phyloP scores from a whole-genome alignment of 2,329 filamentous ascomycete genomes.

The Stagonosporopsis vannaccii region DNA sequence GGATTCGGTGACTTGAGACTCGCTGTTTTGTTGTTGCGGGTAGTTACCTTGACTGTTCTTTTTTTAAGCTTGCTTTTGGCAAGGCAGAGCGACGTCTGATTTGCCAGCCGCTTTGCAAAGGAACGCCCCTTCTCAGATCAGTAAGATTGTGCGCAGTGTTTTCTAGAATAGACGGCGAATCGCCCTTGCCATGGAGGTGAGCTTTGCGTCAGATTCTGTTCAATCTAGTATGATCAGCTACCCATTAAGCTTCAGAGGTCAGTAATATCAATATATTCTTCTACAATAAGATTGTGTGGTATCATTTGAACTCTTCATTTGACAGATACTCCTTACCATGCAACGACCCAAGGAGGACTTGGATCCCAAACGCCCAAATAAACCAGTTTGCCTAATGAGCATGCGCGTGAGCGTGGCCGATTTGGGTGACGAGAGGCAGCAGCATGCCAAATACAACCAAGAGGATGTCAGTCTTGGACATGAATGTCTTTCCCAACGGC shows the following conservation, averaged over 20 bases:
- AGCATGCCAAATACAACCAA: constrained; percentile 77
- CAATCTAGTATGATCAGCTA: not conserved
- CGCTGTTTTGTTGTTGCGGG: not conserved
- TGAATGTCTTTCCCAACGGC: constrained; percentile 60
- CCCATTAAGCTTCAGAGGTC: not conserved
- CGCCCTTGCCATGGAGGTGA: not conserved
- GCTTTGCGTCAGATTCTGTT: not conserved
- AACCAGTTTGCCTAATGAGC: constrained; percentile 51
- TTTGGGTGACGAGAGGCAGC: constrained; percentile 76
- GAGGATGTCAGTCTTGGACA: constrained; percentile 62
- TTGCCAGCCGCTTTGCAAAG: not conserved
- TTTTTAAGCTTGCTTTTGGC: constrained; percentile 5
- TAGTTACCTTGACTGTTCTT: constrained; percentile 1
- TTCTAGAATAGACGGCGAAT: not conserved
- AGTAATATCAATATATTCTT: constrained; percentile 7
- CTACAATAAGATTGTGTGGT: constrained; percentile 15
- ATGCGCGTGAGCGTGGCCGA: constrained; percentile 68
- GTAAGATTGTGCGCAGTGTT: not conserved
- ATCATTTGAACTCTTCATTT: constrained; percentile 8
- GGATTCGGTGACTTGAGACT: not conserved
- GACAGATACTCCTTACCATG: not conserved
- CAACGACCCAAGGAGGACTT: not conserved
- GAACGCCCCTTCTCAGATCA: not conserved
- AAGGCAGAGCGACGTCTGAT: not conserved
- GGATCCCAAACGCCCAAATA: constrained; percentile 4